Conservation (phyloP, 495 filamentous ascomycete species). For the Neurospora sp. region DNA sequence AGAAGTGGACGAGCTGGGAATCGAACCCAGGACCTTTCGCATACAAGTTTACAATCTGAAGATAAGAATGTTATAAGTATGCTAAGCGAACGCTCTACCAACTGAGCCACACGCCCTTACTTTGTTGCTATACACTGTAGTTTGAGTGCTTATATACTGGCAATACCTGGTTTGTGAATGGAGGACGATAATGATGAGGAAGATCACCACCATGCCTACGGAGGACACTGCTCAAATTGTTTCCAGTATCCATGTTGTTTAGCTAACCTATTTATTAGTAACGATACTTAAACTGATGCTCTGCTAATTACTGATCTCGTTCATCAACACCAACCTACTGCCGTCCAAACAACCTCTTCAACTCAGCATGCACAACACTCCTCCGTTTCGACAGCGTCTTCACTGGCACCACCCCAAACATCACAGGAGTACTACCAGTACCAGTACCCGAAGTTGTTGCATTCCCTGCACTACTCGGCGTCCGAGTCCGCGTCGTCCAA, state of each 20-base stretch:
- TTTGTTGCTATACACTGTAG: not conserved
- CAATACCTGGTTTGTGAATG: too few relatives aligned
- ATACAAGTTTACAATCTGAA: not conserved
- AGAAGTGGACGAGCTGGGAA: not conserved
- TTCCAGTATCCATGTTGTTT: too few relatives aligned
- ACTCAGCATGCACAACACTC: slow-evolving; percentile 21
- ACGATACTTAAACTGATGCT: too few relatives aligned
- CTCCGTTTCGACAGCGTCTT: slow-evolving; percentile 7
- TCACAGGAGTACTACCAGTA: not conserved
- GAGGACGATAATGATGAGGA: too few relatives aligned
- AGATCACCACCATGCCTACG: too few relatives aligned
- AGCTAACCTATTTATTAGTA: too few relatives aligned
- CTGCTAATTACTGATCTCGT: too few relatives aligned
- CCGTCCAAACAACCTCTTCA: slow-evolving; percentile 26
- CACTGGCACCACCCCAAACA: not conserved
- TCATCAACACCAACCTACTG: not conserved
- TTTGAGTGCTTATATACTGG: too few relatives aligned
- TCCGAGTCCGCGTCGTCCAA: too few relatives aligned
- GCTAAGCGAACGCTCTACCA: not conserved
- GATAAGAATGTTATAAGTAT: not conserved
- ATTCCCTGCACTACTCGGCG: too few relatives aligned
- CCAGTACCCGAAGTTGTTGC: not conserved
- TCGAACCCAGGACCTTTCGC: not conserved
- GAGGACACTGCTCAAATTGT: too few relatives aligned
- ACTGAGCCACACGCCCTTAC: not conserved